phyloP scores from a whole-genome alignment of 495 filamentous ascomycete species.

The Penicillium arizonense region DNA sequence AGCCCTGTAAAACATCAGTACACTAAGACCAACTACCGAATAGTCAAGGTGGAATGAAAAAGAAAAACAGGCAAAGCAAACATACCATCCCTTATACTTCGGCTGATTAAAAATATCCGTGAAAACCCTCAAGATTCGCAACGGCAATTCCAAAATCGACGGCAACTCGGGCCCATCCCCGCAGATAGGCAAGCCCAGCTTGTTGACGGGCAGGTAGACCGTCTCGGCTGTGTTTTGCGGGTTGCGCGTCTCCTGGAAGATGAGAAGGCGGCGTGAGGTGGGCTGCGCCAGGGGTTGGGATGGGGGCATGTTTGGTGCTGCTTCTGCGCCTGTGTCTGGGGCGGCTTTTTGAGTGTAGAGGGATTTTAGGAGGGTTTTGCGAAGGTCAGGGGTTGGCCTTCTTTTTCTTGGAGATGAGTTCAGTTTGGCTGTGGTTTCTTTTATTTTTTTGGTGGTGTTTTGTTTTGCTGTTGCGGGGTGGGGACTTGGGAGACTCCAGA shows the following conservation, averaged over 20 bases:
- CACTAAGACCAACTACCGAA: conserved; percentile 7
- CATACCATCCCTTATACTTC: conserved; percentile 47
- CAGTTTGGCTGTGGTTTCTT: conserved; percentile 4
- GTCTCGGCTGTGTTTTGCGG: conserved; percentile 29
- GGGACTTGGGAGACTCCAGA: neutral
- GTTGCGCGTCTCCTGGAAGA: conserved; percentile 39
- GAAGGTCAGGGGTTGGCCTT: conserved; percentile 1
- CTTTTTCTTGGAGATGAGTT: neutral
- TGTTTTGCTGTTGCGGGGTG: neutral
- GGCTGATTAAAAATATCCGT: conserved; percentile 47
- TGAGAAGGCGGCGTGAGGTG: conserved; percentile 30
- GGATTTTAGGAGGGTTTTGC: neutral
- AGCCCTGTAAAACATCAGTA: conserved; percentile 24
- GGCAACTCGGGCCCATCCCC: conserved; percentile 36
- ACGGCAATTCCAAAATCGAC: conserved; percentile 39
- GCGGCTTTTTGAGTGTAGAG: neutral
- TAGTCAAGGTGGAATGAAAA: conserved; percentile 4
- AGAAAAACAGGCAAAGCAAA: conserved; percentile 12
- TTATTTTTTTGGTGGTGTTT: neutral
- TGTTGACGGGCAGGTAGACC: conserved; percentile 42
- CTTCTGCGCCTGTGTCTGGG: neutral
- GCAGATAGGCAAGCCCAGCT: conserved; percentile 42
- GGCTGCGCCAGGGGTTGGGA: neutral
- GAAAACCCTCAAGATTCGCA: conserved; percentile 38
- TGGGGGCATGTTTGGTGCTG: neutral